These are phyloP conservation scores for Plasmodium billcollinsi DNA, from an alignment of 169 alveolate species.

Conservation along the genomic window DNA sequence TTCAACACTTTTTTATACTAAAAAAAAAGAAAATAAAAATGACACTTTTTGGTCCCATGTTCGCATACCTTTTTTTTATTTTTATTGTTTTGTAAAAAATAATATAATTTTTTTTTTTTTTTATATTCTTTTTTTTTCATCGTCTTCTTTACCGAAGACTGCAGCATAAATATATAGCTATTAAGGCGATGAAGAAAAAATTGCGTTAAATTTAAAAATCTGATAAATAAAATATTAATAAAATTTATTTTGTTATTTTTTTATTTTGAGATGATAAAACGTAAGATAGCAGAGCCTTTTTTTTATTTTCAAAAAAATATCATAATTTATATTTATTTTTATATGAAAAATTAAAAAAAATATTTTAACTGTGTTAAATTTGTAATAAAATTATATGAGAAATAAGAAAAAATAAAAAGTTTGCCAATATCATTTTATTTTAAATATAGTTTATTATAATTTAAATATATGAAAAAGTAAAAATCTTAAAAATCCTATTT, in stretches of 20 bases:
- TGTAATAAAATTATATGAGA: too few species aligned
- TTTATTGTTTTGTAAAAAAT: conserved; percentile 40
- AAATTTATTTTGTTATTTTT: conserved; percentile 56
- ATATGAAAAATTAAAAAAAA: too few species aligned
- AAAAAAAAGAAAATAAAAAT: conserved; percentile 26
- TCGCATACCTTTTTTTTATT: conserved; percentile 3
- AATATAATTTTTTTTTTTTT: conserved; percentile 49
- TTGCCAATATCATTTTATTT: too few species aligned
- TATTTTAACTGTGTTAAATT: too few species aligned
- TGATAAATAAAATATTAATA: conserved; percentile 67
- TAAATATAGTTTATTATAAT: too few species aligned
- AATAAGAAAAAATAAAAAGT: too few species aligned
- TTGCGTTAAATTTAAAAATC: conserved; percentile 65
- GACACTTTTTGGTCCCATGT: conserved; percentile 71
- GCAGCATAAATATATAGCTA: conserved; percentile 75
- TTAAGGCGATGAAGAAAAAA: conserved; percentile 77
- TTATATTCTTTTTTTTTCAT: conserved; percentile 21
- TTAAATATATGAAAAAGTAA: too few species aligned
- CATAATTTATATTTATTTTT: conserved; percentile 2
- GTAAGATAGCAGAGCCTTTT: conserved; percentile 77
- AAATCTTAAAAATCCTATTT: too few species aligned
- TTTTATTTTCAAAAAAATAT: conserved; percentile 3
- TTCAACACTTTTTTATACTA: background rate
- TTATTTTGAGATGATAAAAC: conserved; percentile 67
- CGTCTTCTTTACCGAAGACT: conserved; percentile 80